Base-by-base conservation (phyloP, 257 asterid genomes). In the Plectranthus barbatus region DNA sequence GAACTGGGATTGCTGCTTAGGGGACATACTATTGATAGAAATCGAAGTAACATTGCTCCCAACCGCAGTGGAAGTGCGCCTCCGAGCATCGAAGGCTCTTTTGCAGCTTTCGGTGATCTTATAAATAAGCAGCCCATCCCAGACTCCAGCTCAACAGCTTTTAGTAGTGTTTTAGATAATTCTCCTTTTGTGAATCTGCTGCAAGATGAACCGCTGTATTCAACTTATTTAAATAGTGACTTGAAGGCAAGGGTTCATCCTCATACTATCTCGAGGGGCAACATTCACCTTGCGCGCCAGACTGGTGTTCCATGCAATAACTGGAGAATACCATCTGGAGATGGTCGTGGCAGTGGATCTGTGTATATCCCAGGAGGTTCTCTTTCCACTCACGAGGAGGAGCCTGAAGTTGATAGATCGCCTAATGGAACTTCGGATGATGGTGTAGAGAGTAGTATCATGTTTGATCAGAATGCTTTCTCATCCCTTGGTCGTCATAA, bases 1-100 rank as follows among this genome's bases (percentile, higher is more conserved):
- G 96, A 89, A 61, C 41, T 89, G 74, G 93, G 95, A 4, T 57
- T 82, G 75, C 80, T 85, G 52, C 88, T 77, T 34, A 77, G 83
- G 56, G 84, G 83, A 23, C 86, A 77, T 39, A 76, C 66, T 47
- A 64, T 71, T 64, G 81, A 74, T 21, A 80, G 78, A 9, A 81
- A 76, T 60, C 76, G 49, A 58, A 70, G 76, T 74, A 77, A 57
- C 49, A 65, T 72, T 55, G 82, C 74, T 68, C 89, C 89, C 23
- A 81, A 73, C 56, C 95, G 94, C 19, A 86, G 91, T 67, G 97
- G 91, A 23, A 90, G 95, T 74, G 97, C 97, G 17, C 97, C 97
- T 42, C 97, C 97, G 17, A 84, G 91, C 77, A 86, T 89, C 65
- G 96, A 86, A 69, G 89, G 87, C 47, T 84, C 96, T 1, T 78